Evolutionary conservation across 495 filamentous ascomycete species (phyloP).

Genomic region (Apiosordaria backusii): DNA sequence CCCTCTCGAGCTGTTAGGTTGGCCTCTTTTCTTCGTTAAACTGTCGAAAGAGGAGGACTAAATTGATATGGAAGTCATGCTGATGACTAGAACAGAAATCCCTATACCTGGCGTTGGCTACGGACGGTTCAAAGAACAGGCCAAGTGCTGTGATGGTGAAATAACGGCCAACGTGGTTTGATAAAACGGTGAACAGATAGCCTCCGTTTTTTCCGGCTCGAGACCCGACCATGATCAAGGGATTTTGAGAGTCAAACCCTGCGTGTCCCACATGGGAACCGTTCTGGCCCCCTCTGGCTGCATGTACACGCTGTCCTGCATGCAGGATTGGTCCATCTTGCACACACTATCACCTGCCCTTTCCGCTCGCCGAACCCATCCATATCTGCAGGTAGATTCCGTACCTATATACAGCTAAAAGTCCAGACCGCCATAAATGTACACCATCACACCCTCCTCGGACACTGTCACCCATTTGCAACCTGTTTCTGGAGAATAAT

Average conservation of each 20-base stretch:
- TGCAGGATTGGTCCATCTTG: not conserved
- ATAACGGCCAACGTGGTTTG: not conserved
- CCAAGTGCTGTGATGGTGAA: no score
- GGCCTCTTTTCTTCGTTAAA: no score
- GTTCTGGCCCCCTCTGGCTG: not conserved
- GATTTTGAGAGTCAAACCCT: not conserved
- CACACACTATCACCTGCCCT: not conserved
- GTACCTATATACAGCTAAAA: not conserved
- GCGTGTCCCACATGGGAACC: not conserved
- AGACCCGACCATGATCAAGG: not conserved
- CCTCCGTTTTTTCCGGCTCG: not conserved
- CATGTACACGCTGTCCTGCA: not conserved
- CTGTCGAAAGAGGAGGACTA: no score
- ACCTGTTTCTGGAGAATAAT: constrained; percentile 2
- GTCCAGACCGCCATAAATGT: not conserved
- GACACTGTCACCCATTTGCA: not conserved
- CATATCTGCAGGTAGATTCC: not conserved
- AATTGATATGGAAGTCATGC: no score
- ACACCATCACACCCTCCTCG: not conserved
- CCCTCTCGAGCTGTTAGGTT: no score
- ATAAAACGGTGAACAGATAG: not conserved
- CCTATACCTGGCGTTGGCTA: no score
- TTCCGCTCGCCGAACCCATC: not conserved
- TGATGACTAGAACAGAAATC: no score
- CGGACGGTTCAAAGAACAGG: no score